Conservation (phyloP, 257 asterid genomes). For the Solanum verrucosum region DNA sequence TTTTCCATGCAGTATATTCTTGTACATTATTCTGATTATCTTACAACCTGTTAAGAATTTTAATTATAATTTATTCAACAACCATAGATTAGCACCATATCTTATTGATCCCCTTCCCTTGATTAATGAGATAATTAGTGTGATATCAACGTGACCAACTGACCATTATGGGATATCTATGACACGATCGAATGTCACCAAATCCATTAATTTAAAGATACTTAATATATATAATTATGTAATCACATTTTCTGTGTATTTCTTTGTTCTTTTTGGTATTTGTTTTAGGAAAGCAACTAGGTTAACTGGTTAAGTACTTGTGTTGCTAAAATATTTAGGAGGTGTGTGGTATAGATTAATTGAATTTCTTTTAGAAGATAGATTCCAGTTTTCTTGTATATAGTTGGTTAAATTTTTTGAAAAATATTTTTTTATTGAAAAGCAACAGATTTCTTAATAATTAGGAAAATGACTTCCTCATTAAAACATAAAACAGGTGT, state of each 20-base stretch:
- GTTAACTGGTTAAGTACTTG: too few species aligned
- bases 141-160: background rate
- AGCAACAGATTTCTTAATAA: too few species aligned
- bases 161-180: background rate
- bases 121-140: background rate
- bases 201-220: background rate
- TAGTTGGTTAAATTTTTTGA: too few species aligned
- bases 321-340: too few species aligned
- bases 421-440: too few species aligned
- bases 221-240: background rate
- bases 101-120: background rate
- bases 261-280: too few species aligned
- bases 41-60: background rate
- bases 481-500: fast-evolving
- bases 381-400: too few species aligned
- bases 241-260: background rate
- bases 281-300: too few species aligned
- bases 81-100: background rate
- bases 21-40: background rate
- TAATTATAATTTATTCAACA: background rate
- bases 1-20: background rate
- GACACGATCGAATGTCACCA: background rate
- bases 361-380: too few species aligned
- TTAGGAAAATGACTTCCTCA: fast-evolving
- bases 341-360: too few species aligned